phyloP scores from a whole-genome alignment of 768 basidiomycete species.

The Amanita molliuscula region DNA sequence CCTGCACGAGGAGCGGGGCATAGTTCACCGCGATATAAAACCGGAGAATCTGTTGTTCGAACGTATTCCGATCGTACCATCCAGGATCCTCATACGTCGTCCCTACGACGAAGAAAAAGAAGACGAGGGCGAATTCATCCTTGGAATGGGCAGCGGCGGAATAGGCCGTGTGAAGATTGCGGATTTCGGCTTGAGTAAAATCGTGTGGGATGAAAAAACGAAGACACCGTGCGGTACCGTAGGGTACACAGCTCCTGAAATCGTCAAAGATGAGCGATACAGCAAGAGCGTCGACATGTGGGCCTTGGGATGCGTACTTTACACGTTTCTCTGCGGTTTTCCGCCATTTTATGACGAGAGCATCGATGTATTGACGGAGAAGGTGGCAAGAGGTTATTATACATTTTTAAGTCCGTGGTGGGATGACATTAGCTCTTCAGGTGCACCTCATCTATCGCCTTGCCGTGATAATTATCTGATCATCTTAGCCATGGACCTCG shows the following conservation, averaged over 20 bases:
- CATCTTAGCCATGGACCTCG: constrained; percentile 79
- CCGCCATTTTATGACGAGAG: constrained; percentile 99
- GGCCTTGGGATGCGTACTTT: constrained; percentile 98
- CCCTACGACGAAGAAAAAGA: constrained; percentile 98
- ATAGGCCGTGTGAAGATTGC: constrained; percentile 98
- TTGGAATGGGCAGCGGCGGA: constrained; percentile 89
- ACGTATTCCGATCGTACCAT: constrained; percentile 84
- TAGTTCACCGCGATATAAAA: constrained; percentile 98
- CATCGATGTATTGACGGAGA: constrained; percentile 96
- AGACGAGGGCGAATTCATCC: constrained; percentile 93
- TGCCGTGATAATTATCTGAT: constrained; percentile 1
- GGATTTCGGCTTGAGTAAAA: constrained; percentile 94
- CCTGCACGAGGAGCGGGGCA: constrained; percentile 94
- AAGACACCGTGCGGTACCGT: constrained; percentile 99
- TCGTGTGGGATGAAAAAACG: constrained; percentile 98
- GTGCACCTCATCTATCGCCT: constrained; percentile 28
- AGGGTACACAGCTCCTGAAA: constrained; percentile 98
- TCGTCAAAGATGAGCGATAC: constrained; percentile 97
- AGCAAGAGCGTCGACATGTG: constrained; percentile 99
- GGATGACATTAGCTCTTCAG: constrained; percentile 84
- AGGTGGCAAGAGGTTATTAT: constrained; percentile 94
- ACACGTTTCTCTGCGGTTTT: constrained; percentile 95
- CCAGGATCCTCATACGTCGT: constrained; percentile 59
- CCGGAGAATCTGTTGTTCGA: constrained; percentile 96
- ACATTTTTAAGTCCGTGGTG: constrained; percentile 99